These are phyloP conservation scores for Ailanthus altissimus DNA, from an alignment of 345 rosid genomes.

Conservation along the genomic window DNA sequence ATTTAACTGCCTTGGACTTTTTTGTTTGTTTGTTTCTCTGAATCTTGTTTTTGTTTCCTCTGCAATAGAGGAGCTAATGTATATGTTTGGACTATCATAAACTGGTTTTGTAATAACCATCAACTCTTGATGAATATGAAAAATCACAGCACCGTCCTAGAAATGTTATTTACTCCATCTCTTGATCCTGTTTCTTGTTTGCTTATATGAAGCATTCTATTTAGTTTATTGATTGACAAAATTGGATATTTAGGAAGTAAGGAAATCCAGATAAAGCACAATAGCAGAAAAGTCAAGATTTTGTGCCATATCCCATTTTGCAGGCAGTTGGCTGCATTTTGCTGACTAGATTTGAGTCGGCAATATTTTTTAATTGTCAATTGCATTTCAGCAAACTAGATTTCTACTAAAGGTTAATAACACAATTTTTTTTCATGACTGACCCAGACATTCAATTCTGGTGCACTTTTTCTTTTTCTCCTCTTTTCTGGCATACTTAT, in stretches of 20 bases:
- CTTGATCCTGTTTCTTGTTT: neutral
- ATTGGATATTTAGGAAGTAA: neutral
- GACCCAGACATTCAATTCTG: neutral
- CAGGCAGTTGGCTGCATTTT: neutral
- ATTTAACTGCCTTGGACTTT: too few species aligned
- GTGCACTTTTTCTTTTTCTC: neutral
- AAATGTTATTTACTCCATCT: neutral
- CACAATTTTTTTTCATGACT: neutral
- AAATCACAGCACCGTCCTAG: neutral
- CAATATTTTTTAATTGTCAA: neutral
- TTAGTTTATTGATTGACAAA: neutral
- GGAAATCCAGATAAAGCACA: neutral
- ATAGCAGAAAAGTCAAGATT: neutral
- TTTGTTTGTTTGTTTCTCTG: neutral
- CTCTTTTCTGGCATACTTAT: neutral
- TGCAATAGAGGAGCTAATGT: neutral
- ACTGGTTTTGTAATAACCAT: neutral
- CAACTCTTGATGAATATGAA: neutral
- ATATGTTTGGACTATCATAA: neutral
- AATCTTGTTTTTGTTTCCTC: neutral
- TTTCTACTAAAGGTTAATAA: neutral
- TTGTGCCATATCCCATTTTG: neutral
- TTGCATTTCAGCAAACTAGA: neutral
- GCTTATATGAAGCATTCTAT: neutral
- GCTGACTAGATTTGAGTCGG: neutral